phyloP scores from a whole-genome alignment of 2,329 filamentous ascomycete species.

The Ophiostoma tasmaniense region DNA sequence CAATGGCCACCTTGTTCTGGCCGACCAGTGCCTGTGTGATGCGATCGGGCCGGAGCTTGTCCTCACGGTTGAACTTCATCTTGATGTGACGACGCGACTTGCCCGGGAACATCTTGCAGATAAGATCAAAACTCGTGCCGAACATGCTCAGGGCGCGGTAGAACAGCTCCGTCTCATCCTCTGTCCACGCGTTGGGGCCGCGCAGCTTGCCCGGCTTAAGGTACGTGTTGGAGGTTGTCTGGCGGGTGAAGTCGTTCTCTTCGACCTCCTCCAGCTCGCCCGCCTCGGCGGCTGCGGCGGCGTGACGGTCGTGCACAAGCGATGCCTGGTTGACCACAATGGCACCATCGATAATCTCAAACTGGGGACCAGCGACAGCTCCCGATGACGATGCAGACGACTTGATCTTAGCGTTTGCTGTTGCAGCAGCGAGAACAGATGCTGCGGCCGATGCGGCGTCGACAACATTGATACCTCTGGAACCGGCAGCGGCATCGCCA shows the following conservation, averaged over 20 bases:
- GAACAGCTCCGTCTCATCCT: conserved; percentile 64
- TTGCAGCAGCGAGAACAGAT: conserved; percentile 16
- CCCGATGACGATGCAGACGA: conserved; percentile 6
- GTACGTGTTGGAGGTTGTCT: conserved; percentile 62
- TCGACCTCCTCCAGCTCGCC: conserved; percentile 55
- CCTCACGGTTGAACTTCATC: conserved; percentile 74
- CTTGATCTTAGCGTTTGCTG: neutral
- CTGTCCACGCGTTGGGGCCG: conserved; percentile 60
- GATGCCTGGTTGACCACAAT: conserved; percentile 64
- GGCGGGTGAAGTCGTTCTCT: conserved; percentile 68
- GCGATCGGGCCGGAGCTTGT: conserved; percentile 54
- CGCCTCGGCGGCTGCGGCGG: conserved; percentile 45
- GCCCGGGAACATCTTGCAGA: conserved; percentile 64
- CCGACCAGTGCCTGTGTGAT: conserved; percentile 57
- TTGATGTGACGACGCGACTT: conserved; percentile 68
- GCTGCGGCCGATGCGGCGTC: conserved; percentile 15
- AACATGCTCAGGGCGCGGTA: conserved; percentile 68
- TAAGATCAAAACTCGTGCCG: conserved; percentile 76
- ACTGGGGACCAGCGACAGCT: conserved; percentile 39
- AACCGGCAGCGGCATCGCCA: neutral
- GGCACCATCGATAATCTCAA: conserved; percentile 61
- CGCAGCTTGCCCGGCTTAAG: conserved; percentile 51
- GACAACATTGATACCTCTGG: conserved; percentile 4
- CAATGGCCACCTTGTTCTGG: conserved; percentile 48
- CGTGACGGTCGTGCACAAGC: conserved; percentile 60